Percentiles rank a stretch among this genome's conserved stretches.
phyloP scores from a whole-genome alignment of 257 asterid species.

The Capsicum chinense region DNA sequence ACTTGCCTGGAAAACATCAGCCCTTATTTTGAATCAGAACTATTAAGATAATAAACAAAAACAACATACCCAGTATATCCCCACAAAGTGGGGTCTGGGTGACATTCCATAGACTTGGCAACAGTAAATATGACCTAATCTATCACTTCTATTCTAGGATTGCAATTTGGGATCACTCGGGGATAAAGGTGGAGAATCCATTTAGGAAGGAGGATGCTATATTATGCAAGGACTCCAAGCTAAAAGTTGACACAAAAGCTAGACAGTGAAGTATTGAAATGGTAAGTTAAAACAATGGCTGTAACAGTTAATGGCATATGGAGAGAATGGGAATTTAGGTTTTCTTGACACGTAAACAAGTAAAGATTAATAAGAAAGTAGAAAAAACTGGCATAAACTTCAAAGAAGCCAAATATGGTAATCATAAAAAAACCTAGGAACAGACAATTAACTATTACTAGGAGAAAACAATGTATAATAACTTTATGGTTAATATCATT shows the following conservation, averaged over 20 bases:
- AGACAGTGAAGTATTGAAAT: neutral
- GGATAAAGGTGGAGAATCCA: neutral
- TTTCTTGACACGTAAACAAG: neutral
- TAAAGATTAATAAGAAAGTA: neutral
- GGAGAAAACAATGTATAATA: neutral
- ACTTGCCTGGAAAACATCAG: slow-evolving; percentile 4
- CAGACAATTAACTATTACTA: neutral
- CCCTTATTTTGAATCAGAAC: slow-evolving; percentile 3
- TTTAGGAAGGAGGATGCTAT: neutral
- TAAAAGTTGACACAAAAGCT: neutral
- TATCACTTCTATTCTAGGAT: neutral
- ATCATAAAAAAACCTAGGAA: neutral
- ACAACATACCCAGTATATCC: too few species aligned
- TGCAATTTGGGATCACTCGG: neutral
- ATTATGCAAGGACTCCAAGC: neutral
- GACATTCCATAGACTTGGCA: neutral
- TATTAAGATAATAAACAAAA: neutral
- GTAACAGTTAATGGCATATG: neutral
- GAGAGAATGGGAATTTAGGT: neutral
- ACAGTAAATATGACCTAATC: neutral
- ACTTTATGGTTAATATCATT: neutral
- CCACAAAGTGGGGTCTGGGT: too few species aligned
- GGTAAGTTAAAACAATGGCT: neutral
- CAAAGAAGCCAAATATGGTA: neutral
- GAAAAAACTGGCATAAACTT: neutral